A percentile compares a stretch with the other conserved stretches of the same genome.
phyloP scores from a whole-genome alignment of 1,139 yeast species.

The Yueomyces sp. region DNA sequence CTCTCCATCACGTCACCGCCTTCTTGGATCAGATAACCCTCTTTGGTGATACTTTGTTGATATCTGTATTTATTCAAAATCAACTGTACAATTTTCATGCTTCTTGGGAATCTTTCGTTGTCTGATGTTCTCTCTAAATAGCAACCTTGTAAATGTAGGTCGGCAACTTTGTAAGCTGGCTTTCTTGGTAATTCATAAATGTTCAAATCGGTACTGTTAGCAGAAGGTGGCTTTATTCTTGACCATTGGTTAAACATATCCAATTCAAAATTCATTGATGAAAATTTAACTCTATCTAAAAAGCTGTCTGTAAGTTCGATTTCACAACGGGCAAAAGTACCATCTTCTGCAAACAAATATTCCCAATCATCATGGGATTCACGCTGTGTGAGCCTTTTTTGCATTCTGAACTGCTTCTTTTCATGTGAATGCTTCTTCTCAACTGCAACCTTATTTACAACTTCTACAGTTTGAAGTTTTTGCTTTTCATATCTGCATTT shows the following conservation, averaged over 20 bases:
- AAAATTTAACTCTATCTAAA: slow-evolving; percentile 7
- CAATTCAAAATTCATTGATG: slow-evolving; percentile 34
- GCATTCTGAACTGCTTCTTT: slow-evolving; percentile 26
- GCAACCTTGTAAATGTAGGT: slow-evolving; percentile 58
- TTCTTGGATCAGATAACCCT: slow-evolving; percentile 63
- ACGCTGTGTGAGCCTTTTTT: slow-evolving; percentile 40
- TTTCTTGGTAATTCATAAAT: slow-evolving; percentile 14
- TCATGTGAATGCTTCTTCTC: slow-evolving; percentile 20
- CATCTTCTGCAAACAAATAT: slow-evolving; percentile 57
- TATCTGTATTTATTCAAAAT: slow-evolving; percentile 36
- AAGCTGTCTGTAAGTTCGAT: slow-evolving; percentile 41
- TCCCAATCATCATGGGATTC: slow-evolving; percentile 44
- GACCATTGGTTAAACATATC: slow-evolving; percentile 80
- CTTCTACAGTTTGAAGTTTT: slow-evolving; percentile 39
- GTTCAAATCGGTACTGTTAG: slow-evolving; percentile 22
- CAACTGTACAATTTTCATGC: slow-evolving; percentile 45
- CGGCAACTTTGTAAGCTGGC: slow-evolving; percentile 53
- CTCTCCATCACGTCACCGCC: slow-evolving; percentile 54
- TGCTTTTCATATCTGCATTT: slow-evolving; percentile 49
- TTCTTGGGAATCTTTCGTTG: slow-evolving; percentile 49
- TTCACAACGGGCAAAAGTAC: slow-evolving; percentile 72
- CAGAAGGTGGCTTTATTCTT: slow-evolving; percentile 14
- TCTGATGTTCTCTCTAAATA: slow-evolving; percentile 51
- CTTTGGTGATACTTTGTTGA: slow-evolving; percentile 29
- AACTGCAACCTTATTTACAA: slow-evolving; percentile 38